Evolutionary conservation across 805 yeast genomes (phyloP).

Genomic region (Ogataea ganodermae): DNA sequence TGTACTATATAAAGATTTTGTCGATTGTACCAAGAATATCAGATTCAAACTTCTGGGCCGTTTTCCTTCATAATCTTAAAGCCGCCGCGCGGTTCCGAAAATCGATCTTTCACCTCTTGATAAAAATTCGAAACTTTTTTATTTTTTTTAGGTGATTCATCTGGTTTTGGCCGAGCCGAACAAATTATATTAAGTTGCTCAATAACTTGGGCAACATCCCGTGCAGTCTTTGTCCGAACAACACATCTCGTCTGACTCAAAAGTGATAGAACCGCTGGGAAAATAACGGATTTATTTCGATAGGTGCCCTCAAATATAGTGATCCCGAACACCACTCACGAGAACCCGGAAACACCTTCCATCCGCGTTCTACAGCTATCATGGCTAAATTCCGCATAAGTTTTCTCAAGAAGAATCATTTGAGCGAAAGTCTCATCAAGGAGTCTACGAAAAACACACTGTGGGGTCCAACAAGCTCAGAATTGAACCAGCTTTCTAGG

Average conservation of each 20-base stretch:
- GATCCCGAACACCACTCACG: neutral
- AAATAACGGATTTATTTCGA: no score
- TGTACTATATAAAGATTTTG: neutral
- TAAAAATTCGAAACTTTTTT: neutral
- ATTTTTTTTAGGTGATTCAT: neutral
- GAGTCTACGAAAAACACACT: constrained; percentile 52
- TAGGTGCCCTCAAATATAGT: neutral
- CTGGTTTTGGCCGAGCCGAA: constrained; percentile 1
- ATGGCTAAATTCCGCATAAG: constrained; percentile 32
- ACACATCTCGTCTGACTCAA: no score
- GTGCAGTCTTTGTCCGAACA: no score
- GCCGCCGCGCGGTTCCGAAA: constrained; percentile 2
- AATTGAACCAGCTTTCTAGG: constrained; percentile 52
- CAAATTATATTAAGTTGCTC: no score
- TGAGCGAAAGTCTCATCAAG: constrained; percentile 34
- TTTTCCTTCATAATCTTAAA: neutral
- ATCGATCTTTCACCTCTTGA: neutral
- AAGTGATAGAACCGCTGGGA: no score
- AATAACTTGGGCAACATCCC: no score
- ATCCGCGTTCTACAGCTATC: no score
- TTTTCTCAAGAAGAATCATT: constrained; percentile 32
- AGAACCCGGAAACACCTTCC: no score
- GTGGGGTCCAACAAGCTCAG: constrained; percentile 55
- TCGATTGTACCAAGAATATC: neutral
- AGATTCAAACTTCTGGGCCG: neutral